Base-by-base conservation (phyloP, 2,329 filamentous ascomycete species). In the Fusarium staphyleae region DNA sequence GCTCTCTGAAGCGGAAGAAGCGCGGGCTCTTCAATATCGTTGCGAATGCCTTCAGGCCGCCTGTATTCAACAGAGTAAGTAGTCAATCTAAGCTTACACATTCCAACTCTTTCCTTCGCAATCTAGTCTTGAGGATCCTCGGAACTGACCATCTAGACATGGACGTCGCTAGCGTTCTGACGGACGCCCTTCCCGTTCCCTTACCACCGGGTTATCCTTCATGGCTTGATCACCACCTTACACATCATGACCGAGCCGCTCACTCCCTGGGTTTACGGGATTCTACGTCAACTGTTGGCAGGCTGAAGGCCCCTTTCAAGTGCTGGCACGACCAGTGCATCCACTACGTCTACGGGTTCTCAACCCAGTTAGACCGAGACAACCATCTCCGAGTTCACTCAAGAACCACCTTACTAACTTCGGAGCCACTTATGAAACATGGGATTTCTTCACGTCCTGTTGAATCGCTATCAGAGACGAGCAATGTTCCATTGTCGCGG, bases 341-440 rank as follows among this genome's bases (percentile, higher is more conserved):
- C 52, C 78, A 82, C 67, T 85, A 84, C 68, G 78, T 85, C 30
- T 86, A 85, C 59, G 83, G 83, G 24, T 84, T 85, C 64, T 65
- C 74, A 29, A 78, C 75, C 50, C 73, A 72, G 30, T 72, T 79
- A 45, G 81, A 84, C 55, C 77, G 81, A 45, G 80, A 84, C 48
- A 73, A 74, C 29, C 83, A 86, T 66, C 66, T 74, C 33, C 76
- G 72, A 55, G 73, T 80, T 47, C 81, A 85, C 39, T 69, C 71
- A 16, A 61, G 67, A 12, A 64, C 56, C 35, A 46, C 55, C 18
- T 81, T 79, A 60, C 72, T 77, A 56, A 78, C 81, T 57, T 77
- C 77, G 3, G 78, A 74, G 8, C 69, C 79, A 49, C 78, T 75
- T 8, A 66, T 77, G 24, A 63, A 47, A 42, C 61, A 45, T 15